phyloP scores from a whole-genome alignment of 2,329 filamentous ascomycete species.

The Didymellaceae sp. region DNA sequence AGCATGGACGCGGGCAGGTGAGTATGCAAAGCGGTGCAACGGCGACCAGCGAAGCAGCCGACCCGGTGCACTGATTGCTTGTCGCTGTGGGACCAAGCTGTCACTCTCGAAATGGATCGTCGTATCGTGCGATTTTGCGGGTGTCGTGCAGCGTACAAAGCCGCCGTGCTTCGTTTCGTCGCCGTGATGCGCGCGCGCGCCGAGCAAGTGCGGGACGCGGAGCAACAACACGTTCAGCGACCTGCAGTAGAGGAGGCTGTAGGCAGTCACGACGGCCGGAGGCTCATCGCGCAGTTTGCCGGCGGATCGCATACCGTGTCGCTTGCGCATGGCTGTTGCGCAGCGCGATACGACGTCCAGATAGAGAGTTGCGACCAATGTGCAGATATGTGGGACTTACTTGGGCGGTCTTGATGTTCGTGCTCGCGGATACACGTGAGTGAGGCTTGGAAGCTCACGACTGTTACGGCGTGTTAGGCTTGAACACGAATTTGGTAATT shows the following conservation, averaged over 20 bases:
- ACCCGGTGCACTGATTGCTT: conserved; percentile 39
- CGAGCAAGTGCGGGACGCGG: conserved; percentile 27
- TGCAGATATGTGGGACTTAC: conserved; percentile 21
- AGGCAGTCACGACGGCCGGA: conserved; percentile 21
- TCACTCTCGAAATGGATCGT: conserved; percentile 42
- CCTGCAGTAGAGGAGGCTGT: conserved; percentile 19
- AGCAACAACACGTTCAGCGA: conserved; percentile 28
- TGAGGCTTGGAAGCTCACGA: conserved; percentile 21
- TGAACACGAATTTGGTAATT: conserved; percentile 9
- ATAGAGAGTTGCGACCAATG: conserved; percentile 5
- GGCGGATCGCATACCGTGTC: conserved; percentile 13
- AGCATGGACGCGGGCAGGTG: conserved; percentile 42
- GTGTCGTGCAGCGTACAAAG: conserved; percentile 35
- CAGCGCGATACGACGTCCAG: conserved; percentile 11
- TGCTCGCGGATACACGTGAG: conserved; percentile 21
- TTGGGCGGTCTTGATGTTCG: conserved; percentile 18
- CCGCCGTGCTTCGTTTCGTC: conserved; percentile 40
- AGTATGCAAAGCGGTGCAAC: conserved; percentile 29
- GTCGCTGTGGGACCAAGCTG: conserved; percentile 47
- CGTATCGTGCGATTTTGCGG: conserved; percentile 34
- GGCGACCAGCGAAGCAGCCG: conserved; percentile 27
- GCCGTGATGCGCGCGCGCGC: conserved; percentile 37
- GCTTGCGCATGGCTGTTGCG: conserved; percentile 1
- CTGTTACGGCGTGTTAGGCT: conserved; percentile 12
- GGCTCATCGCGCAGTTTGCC: conserved; percentile 15